Evolutionary conservation across 1,139 yeast genomes (phyloP).

Genomic region (Magnusiomyces sp.): DNA sequence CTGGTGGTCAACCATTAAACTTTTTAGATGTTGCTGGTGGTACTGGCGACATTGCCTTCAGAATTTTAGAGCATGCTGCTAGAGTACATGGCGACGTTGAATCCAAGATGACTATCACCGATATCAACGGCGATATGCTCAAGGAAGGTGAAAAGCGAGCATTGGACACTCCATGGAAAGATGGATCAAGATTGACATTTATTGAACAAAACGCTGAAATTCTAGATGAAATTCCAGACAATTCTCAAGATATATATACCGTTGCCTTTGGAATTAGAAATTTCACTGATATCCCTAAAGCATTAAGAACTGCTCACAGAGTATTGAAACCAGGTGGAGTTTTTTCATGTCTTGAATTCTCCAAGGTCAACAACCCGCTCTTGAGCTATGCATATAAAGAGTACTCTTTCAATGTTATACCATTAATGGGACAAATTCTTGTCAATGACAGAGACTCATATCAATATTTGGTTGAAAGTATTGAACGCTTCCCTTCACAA

Average conservation of each 20-base stretch:
- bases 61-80: slow-evolving; percentile 86
- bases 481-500: slow-evolving; percentile 84
- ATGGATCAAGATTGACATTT: slow-evolving; percentile 58
- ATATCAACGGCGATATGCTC: slow-evolving; percentile 93
- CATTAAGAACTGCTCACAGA: slow-evolving; percentile 86
- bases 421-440: slow-evolving; percentile 89
- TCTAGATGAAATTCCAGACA: slow-evolving; percentile 72
- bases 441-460: slow-evolving; percentile 94
- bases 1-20: slow-evolving; percentile 75
- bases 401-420: slow-evolving; percentile 81
- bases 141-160: slow-evolving; percentile 80
- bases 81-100: slow-evolving; percentile 63
- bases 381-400: slow-evolving; percentile 73
- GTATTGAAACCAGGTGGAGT: slow-evolving; percentile 98
- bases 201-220: slow-evolving; percentile 90
- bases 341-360: slow-evolving; percentile 91
- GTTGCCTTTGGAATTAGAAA: slow-evolving; percentile 97
- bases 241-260: slow-evolving; percentile 90
- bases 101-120: slow-evolving; percentile 84
- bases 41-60: slow-evolving; percentile 96
- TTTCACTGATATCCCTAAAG: slow-evolving; percentile 90
- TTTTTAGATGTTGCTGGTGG: slow-evolving; percentile 98
- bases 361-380: slow-evolving; percentile 76
- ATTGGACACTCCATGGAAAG: slow-evolving; percentile 37
- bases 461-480: slow-evolving; percentile 91